Evolutionary conservation across 1,284 basidiomycete genomes (phyloP).

Genomic region (Boletus albobrunnescens): DNA sequence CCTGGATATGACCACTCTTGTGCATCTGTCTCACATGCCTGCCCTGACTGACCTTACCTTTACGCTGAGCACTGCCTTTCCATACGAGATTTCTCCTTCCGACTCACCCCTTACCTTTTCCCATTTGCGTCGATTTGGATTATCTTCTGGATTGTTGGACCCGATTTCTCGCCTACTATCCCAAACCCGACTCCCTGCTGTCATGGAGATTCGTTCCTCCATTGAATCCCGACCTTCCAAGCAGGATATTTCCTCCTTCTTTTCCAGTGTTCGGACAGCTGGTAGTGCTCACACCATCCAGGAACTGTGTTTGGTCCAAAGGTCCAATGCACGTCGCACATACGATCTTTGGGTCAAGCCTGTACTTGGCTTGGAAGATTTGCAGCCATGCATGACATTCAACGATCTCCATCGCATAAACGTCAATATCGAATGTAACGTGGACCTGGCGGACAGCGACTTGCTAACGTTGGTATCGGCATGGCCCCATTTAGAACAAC

Average conservation of each 20-base stretch:
- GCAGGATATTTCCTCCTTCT: not conserved
- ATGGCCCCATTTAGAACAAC: not conserved
- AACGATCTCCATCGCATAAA: not conserved
- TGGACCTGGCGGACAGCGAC: not conserved
- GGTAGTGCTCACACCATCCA: not conserved
- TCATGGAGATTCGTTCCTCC: not conserved
- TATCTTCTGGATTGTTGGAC: not conserved
- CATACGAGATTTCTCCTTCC: too few relatives aligned
- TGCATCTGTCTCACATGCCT: not conserved
- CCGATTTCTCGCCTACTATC: not conserved
- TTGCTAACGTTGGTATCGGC: not conserved
- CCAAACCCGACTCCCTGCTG: not conserved
- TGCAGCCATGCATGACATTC: not conserved
- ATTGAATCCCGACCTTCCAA: not conserved
- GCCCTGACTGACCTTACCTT: not conserved
- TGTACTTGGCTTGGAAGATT: not conserved
- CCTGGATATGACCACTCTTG: not conserved
- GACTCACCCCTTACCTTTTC: too few relatives aligned
- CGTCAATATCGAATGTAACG: not conserved
- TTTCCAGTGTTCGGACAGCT: not conserved
- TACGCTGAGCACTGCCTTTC: not conserved
- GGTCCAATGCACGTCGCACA: not conserved
- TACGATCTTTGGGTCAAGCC: too few relatives aligned
- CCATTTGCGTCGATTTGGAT: not conserved
- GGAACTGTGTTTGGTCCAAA: not conserved